These are phyloP conservation scores for Nakaseomyces bracarensis DNA, from an alignment of 1,139 yeast genomes.

Conservation along the genomic window DNA sequence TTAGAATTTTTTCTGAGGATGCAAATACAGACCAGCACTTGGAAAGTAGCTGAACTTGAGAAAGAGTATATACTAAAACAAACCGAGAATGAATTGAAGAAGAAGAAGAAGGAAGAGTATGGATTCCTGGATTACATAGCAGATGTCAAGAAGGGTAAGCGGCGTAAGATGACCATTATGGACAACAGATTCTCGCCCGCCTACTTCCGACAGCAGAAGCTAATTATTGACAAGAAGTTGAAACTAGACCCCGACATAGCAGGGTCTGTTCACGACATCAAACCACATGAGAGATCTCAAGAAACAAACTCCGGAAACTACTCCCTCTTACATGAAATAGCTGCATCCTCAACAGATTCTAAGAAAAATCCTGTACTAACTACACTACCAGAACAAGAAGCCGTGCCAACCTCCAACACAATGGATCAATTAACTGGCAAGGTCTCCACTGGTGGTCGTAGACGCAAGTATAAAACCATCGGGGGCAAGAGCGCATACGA, in stretches of 20 bases:
- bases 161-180: conserved; percentile 21
- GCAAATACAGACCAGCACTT: conserved; percentile 25
- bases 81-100: conserved; percentile 13
- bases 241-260: conserved; percentile 4
- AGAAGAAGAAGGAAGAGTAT: conserved; percentile 13
- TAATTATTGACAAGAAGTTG: not conserved
- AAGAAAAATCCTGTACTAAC: not conserved
- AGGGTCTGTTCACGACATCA: conserved; percentile 1
- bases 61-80: conserved; percentile 18
- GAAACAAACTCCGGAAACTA: not conserved
- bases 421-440: too few species aligned
- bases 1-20: conserved; percentile 23
- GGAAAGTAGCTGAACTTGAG: conserved; percentile 22
- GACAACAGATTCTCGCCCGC: conserved; percentile 7
- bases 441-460: not conserved
- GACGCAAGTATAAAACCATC: conserved; percentile 5
- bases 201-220: not conserved
- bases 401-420: not conserved
- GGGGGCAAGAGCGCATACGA: conserved; percentile 26
- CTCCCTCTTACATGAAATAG: conserved; percentile 2
- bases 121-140: conserved; percentile 20
- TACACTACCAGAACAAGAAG: not conserved
- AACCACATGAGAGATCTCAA: not conserved
- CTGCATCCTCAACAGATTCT: not conserved
- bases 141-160: conserved; percentile 19